These are phyloP conservation scores for Citrus sp. DNA, from an alignment of 345 rosid species.

Conservation along the genomic window DNA sequence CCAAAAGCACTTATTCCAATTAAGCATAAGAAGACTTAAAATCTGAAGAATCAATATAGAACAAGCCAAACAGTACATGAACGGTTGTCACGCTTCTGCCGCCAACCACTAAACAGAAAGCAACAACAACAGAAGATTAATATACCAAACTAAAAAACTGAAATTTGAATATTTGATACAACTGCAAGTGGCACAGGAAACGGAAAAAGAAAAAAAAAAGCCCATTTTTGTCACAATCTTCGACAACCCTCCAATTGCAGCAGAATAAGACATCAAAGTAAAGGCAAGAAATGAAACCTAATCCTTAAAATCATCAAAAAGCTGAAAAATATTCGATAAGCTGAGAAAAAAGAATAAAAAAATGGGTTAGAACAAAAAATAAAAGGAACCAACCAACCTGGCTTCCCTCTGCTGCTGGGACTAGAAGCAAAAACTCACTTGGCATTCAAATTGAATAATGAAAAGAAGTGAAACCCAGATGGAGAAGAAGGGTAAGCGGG, in stretches of 20 bases:
- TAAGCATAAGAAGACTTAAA: slow-evolving; percentile 19
- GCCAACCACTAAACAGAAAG: slow-evolving; percentile 20
- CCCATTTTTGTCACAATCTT: slow-evolving; percentile 44
- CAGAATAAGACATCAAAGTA: not conserved
- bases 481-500: slow-evolving; percentile 2
- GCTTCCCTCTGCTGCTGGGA: not conserved
- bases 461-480: slow-evolving; percentile 16
- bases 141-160: slow-evolving; percentile 5
- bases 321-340: not conserved
- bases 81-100: slow-evolving; percentile 25
- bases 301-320: slow-evolving; percentile 15
- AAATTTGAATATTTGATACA: slow-evolving; percentile 8
- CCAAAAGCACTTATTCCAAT: slow-evolving; percentile 13
- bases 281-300: slow-evolving; percentile 2
- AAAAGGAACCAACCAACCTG: slow-evolving; percentile 24
- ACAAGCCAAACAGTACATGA: slow-evolving; percentile 25
- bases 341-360: not conserved
- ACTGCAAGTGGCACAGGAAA: slow-evolving; percentile 8
- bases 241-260: slow-evolving; percentile 20
- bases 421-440: slow-evolving; percentile 14
- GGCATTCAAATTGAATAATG: slow-evolving; percentile 1
- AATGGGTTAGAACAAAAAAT: not conserved
- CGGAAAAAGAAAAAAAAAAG: slow-evolving; percentile 15
- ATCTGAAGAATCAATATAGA: slow-evolving; percentile 9
- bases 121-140: not conserved